Evolutionary conservation across 345 rosid species (phyloP).

Genomic region (Nephelium lappaceum): DNA sequence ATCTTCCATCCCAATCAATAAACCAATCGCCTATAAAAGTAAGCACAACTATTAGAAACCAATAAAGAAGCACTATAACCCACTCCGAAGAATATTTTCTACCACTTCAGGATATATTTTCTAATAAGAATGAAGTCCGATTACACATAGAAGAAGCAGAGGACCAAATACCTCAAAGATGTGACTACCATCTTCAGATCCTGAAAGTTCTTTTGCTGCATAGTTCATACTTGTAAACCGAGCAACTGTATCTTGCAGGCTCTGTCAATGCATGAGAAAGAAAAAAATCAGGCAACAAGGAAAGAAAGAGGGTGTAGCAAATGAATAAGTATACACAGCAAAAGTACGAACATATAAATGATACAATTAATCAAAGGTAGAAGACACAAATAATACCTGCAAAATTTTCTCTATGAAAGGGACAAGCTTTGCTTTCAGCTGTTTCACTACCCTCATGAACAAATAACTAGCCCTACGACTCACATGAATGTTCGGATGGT

Average conservation of each 20-base stretch:
- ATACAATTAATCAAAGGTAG: neutral
- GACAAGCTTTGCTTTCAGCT: conserved; percentile 83
- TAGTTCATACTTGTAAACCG: conserved; percentile 57
- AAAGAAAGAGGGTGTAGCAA: neutral
- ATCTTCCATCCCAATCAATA: conserved; percentile 91
- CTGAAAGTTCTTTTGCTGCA: conserved; percentile 50
- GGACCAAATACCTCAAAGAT: conserved; percentile 77
- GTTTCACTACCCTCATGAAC: conserved; percentile 87
- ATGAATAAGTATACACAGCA: neutral
- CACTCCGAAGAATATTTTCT: neutral
- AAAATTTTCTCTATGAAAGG: conserved; percentile 82
- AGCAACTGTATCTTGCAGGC: conserved; percentile 78
- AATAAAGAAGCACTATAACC: neutral
- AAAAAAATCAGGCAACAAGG: conserved; percentile 19
- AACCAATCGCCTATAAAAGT: conserved; percentile 76
- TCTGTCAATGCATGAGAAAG: conserved; percentile 42
- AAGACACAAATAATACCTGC: conserved; percentile 53
- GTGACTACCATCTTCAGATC: conserved; percentile 84
- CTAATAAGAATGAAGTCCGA: neutral
- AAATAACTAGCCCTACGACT: conserved; percentile 88
- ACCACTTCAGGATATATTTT: neutral
- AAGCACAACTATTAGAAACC: neutral
- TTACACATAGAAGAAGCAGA: conserved; percentile 6
- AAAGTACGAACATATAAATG: neutral
- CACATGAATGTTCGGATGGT: conserved; percentile 76